These are phyloP conservation scores for Beauveria rudraprayagi DNA, from an alignment of 2,329 filamentous ascomycete genomes.

Conservation along the genomic window DNA sequence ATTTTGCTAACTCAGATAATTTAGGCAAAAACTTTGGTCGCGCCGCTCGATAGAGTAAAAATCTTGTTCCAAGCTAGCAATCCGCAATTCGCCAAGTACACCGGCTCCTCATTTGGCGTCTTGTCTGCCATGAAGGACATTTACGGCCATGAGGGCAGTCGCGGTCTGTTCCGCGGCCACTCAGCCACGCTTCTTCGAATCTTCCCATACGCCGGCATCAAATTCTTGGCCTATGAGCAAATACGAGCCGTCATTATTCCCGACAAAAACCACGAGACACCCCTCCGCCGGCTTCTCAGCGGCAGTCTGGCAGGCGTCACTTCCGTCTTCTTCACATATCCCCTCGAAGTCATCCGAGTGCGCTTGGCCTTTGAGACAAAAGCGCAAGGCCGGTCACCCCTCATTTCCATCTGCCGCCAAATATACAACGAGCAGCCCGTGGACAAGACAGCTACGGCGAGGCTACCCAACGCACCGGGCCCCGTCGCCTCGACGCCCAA, in stretches of 20 bases:
- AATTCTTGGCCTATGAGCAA: constrained; percentile 97
- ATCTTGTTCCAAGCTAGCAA: constrained; percentile 97
- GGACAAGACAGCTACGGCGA: constrained; percentile 23
- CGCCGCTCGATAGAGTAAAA: constrained; percentile 93
- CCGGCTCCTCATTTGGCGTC: constrained; percentile 79
- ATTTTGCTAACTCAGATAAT: background rate
- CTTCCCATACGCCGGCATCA: constrained; percentile 95
- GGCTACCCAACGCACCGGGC: constrained; percentile 21
- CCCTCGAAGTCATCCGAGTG: constrained; percentile 85
- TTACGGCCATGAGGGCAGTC: constrained; percentile 61
- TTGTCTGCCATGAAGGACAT: constrained; percentile 79
- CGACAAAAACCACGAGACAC: constrained; percentile 66
- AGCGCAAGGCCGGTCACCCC: constrained; percentile 57
- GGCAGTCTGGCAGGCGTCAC: constrained; percentile 75
- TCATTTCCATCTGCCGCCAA: constrained; percentile 69
- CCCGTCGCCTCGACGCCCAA: constrained; percentile 30
- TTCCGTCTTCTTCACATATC: constrained; percentile 94
- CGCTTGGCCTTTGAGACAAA: constrained; percentile 93
- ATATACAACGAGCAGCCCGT: constrained; percentile 73
- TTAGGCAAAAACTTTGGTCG: constrained; percentile 91
- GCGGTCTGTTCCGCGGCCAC: constrained; percentile 85
- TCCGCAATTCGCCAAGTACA: constrained; percentile 88
- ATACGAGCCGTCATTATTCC: constrained; percentile 74
- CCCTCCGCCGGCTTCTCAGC: constrained; percentile 63
- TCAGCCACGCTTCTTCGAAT: constrained; percentile 90